Base-by-base conservation (phyloP, 768 basidiomycete species). In the Cystobasidiopsis lactophilus region DNA sequence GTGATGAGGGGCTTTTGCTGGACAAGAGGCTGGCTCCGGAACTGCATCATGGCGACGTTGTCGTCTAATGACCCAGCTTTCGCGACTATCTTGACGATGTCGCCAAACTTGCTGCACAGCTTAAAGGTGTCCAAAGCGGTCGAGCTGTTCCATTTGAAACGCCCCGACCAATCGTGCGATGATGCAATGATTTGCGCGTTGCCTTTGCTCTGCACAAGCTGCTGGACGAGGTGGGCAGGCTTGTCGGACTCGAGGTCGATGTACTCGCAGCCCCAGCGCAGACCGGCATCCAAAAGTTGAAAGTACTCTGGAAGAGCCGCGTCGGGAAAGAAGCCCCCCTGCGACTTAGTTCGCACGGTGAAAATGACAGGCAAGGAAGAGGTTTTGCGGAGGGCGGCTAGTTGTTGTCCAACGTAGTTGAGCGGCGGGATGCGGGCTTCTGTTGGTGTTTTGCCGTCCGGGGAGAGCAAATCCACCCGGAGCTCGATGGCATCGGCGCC, bases 401-500 rank as follows among this genome's bases (percentile, higher is more conserved):
- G 69, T 61, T 96, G 93, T 19, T 76, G 71, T 3, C 79, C 72
- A 39, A 96, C 84, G 62, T 85, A 93, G 0, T 71, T 64, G 29
- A 70, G 61, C 1, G 82, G 69, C 1, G 88, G 80, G 23, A 84
- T 75, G 52, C 71, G 71, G 1, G 73, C 71, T 1, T 69, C 71
- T 23, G 72, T 64, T 16, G 68, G 65, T 1, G 67, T 57, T 27
- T 59, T 50, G 18, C 71, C 71, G 27, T 60, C 52, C 62, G 75
- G 61, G 16, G 75, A 77, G 19, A 98, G 72, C 7, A 96, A 73
- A 65, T 98, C 93, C 11, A 86, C 88, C 10, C 91, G 78, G n/a
- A 96, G 64, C 66, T 98, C 93, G 54, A 96, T 68, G 0, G 88
- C 91, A 62, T 96, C 89, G 5, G 79, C 82, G 3, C 93, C 93